phyloP scores from a whole-genome alignment of 2,329 filamentous ascomycete species.

The Cadophora sp. region DNA sequence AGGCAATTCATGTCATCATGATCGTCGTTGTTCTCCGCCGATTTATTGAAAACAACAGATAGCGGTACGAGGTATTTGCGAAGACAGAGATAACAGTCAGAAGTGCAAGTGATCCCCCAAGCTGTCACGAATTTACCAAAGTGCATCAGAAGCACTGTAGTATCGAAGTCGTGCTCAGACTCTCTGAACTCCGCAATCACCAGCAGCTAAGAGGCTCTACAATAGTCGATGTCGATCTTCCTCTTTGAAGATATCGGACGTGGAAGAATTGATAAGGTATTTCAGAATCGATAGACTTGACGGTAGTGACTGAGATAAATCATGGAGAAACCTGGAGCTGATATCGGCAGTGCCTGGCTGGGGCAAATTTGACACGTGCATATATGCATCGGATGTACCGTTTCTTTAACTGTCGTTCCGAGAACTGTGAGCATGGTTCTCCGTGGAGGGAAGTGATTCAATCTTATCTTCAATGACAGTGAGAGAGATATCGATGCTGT shows the following conservation, averaged over 20 bases:
- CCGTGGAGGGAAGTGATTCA: not conserved
- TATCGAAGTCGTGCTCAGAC: not conserved
- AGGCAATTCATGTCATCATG: not conserved
- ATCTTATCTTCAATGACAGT: not conserved
- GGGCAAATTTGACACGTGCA: not conserved
- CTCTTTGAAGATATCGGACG: not conserved
- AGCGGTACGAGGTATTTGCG: too few species aligned
- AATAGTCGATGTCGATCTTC: not conserved
- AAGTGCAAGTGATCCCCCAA: not conserved
- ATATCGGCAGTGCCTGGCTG: not conserved
- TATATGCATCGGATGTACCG: not conserved
- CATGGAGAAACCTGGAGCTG: not conserved
- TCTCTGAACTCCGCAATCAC: too few species aligned
- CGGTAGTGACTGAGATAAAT: not conserved
- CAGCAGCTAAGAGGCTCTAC: not conserved
- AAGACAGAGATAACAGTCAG: not conserved
- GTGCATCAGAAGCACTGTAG: not conserved
- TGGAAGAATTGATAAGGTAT: not conserved
- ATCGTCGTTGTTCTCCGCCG: not conserved
- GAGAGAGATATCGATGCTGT: not conserved
- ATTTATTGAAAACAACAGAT: not conserved
- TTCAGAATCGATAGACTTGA: not conserved
- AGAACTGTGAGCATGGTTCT: not conserved
- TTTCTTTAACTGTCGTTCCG: not conserved
- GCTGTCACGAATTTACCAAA: not conserved